Conservation (phyloP, 139 green algal species). For the Pseudopediastrum boryanum region DNA sequence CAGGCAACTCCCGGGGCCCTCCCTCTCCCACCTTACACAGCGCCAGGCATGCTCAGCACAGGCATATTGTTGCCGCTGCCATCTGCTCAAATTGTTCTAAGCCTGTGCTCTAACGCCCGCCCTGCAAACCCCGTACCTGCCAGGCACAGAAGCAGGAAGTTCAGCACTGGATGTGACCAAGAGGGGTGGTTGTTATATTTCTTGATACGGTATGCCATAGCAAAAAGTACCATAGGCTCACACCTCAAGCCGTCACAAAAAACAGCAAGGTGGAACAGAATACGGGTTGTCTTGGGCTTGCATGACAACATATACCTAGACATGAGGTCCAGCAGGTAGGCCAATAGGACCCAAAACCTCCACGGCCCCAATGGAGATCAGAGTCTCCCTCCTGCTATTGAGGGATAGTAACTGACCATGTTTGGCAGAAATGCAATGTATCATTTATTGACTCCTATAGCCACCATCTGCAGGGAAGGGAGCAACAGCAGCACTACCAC, state of each 20-base stretch:
- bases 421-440: neutral
- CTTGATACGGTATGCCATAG: too few species aligned
- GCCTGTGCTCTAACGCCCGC: neutral
- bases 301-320: too few species aligned
- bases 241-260: too few species aligned
- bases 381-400: too few species aligned
- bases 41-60: constrained; percentile 49
- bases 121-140: neutral
- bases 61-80: constrained; percentile 50
- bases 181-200: neutral
- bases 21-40: neutral
- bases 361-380: too few species aligned
- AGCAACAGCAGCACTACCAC: neutral
- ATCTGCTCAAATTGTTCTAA: constrained; percentile 52
- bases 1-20: constrained; percentile 57
- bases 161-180: too few species aligned
- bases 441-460: neutral
- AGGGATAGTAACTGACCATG: too few species aligned
- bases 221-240: too few species aligned
- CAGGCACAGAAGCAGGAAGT: neutral
- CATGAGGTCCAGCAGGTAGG: too few species aligned
- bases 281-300: too few species aligned
- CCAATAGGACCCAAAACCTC: too few species aligned
- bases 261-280: too few species aligned
- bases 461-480: neutral